Base-by-base conservation (phyloP, 345 rosid genomes). In the Limnanthes douglasii region DNA sequence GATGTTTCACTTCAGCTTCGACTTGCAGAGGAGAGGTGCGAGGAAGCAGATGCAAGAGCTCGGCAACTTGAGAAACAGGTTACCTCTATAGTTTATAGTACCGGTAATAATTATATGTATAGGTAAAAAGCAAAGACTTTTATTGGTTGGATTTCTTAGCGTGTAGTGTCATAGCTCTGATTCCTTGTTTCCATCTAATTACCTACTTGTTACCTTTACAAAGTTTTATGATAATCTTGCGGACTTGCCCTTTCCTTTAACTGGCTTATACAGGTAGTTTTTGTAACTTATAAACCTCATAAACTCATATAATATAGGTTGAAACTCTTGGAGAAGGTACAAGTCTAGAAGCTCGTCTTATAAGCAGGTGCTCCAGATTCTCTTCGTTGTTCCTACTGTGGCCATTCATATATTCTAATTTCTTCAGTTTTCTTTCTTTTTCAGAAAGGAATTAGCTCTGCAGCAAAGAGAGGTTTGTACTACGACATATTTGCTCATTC, bases 61-160 rank as follows among this genome's bases (percentile, higher is more conserved):
- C 65, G 61, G 57, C 85, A 70, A 63, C 88, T 82, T 48, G 94
- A 86, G 71, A 73, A 78, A 57, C 85, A 82, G 75, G 94, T 75
- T 37, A 32, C 9, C 12, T 11, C 28, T 31, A 7, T 7, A 16
- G 5, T 20, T 0, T 15, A 33, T 16, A 1, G 6, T 2, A 3
- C n/a, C n/a, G 12, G 11, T 11, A n/a, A n/a, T n/a, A 47, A 36
- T 35, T 42, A 36, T 18, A 39, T 37, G 37, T 17, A 15, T 37
- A 23, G 8, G 21, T 37, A 18, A 12, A 26, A 26, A 26, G 30
- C 11, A 26, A 26, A 26, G 2, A 6, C 3, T n/a, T n/a, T n/a
- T n/a, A n/a, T n/a, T n/a, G 30, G 11, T 26, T 8, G 30, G 8
- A 26, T 8, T 2, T 26, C 30, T 2, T 26, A 12, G 11, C 2